Evolutionary conservation across 2,329 filamentous ascomycete genomes (phyloP), one percentile per base, ranked within the genome.

Genomic region (Corinectria fuckeliana): DNA sequence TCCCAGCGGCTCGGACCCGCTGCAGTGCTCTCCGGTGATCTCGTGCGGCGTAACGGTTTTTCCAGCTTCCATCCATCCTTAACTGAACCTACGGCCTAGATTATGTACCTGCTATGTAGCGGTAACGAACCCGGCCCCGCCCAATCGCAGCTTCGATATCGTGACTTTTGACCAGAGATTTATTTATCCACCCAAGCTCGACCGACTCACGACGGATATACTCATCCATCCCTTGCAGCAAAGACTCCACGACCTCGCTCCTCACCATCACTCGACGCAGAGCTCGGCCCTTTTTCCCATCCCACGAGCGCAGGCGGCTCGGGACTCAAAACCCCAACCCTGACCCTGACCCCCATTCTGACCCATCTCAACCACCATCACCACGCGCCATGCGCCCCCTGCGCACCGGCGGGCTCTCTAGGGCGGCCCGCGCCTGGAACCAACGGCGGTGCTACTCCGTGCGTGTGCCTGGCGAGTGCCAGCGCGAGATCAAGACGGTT

Each of bases 401-500:
- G 32, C 63, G 63, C 39, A 45, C 61, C 36, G 45, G 51, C 16
- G 64, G 49, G 32, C 32, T 62, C 28, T 41, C 65, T n/a, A 58
- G 14, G 23, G 39, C 58, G 21, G 60, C 21, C 42, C 55, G 51
- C 10, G 10, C 38, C 47, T 56, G 50, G 52, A 28, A 34, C 38
- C 38, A 50, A 18, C 30, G 23, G 32, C 72, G 76, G 50, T 32
- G 41, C 20, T 77, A 78, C 63, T 77, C 77, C n/a, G 75, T 72
- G 16, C 72, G 69, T 36, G 63, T 75, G 2, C 65, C 64, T 51
- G 63, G 63, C 44, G 62, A 71, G 48, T 52, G 58, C 25, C 70
- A 69, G 65, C 70, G 65, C 42, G 66, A 75, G 58, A 75, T 81
- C 60, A 75, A 69, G 51, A 81, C 82, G 1, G 72, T 88, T 39